Conservation (phyloP, 192 early-diverging fungal genomes). For the Endogone sp. region DNA sequence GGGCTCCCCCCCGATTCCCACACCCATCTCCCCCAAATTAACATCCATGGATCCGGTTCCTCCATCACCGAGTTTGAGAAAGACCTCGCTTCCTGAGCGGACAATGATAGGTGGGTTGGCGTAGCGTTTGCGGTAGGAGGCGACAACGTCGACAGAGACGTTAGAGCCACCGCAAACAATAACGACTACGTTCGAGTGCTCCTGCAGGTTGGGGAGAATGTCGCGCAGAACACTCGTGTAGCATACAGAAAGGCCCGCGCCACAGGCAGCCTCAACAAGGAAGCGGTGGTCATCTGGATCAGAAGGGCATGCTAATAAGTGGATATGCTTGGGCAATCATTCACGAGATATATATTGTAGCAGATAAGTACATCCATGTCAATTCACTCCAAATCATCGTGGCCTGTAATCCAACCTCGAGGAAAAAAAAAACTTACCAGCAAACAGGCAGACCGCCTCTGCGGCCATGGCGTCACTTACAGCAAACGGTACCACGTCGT, state of each 20-base stretch:
- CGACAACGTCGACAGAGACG: conserved; percentile 53
- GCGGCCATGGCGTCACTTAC: conserved; percentile 56
- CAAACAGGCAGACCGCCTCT: conserved; percentile 46
- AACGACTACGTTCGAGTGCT: conserved; percentile 58
- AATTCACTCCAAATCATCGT: too few species aligned
- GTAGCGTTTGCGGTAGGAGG: conserved; percentile 53
- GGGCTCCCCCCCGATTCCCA: not conserved
- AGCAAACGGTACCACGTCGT: conserved; percentile 53
- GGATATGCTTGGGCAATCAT: conserved; percentile 35
- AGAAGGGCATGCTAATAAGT: too few species aligned
- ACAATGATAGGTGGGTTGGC: conserved; percentile 63
- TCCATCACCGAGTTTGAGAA: conserved; percentile 41
- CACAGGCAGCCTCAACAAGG: conserved; percentile 58
- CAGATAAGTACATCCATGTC: conserved; percentile 20
- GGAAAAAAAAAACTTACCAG: conserved; percentile 43
- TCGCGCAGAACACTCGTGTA: conserved; percentile 59
- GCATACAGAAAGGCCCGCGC: conserved; percentile 55
- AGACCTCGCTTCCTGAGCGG: conserved; percentile 65
- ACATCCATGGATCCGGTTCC: conserved; percentile 19
- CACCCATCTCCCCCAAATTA: conserved; percentile 14
- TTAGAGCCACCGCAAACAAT: conserved; percentile 68
- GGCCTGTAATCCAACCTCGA: too few species aligned
- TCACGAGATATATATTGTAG: conserved; percentile 20
- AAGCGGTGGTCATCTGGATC: conserved; percentile 36
- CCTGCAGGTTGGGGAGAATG: conserved; percentile 51